These are phyloP conservation scores for Sphagnum fallax DNA, from an alignment of 228 moss, liverwort and hornwort species.

Conservation along the genomic window DNA sequence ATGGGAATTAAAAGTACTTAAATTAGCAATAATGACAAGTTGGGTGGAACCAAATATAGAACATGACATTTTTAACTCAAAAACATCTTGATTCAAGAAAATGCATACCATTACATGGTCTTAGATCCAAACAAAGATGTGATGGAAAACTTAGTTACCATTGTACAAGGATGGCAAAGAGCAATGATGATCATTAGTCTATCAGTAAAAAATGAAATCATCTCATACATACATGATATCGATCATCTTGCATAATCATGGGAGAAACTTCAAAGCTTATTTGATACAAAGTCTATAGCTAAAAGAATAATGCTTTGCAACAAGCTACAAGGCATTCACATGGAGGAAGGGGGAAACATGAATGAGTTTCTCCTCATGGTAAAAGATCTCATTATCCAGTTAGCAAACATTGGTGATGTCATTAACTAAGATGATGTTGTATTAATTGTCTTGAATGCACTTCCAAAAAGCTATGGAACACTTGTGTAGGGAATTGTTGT, in stretches of 20 bases:
- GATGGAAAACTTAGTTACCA: not conserved
- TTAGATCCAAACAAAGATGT: not conserved
- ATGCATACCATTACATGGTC: not conserved
- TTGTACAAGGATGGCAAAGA: not conserved
- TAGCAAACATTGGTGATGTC: not conserved
- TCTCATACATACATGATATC: not conserved
- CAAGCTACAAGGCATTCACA: not conserved
- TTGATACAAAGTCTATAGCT: not conserved
- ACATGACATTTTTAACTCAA: not conserved
- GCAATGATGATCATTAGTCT: not conserved
- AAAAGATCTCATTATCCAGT: not conserved
- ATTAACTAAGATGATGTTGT: not conserved
- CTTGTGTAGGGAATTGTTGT: not conserved
- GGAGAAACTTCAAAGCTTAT: not conserved
- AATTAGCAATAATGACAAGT: not conserved
- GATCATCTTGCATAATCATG: not conserved
- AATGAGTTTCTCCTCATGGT: not conserved
- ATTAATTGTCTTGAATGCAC: not conserved
- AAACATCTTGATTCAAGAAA: not conserved
- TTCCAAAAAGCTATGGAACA: not conserved
- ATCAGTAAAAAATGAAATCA: not conserved
- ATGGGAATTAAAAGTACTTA: too few species aligned
- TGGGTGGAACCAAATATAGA: not conserved
- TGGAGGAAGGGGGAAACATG: not conserved
- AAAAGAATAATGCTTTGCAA: not conserved